Conservation (phyloP, 1,284 basidiomycete genomes). For the Ustilago xerochloae region DNA sequence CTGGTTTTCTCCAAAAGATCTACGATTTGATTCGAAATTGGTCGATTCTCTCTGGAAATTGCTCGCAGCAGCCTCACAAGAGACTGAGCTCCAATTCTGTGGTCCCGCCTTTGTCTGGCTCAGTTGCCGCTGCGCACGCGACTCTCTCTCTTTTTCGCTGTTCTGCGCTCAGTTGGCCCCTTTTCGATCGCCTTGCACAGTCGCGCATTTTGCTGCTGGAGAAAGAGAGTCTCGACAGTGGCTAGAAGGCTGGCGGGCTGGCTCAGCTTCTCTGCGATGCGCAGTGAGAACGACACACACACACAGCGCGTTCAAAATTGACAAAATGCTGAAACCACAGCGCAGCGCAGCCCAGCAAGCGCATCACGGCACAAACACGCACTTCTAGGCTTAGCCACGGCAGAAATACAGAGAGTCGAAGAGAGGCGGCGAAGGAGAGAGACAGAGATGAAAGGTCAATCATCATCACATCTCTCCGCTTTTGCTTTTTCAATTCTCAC, state of each 20-base stretch:
- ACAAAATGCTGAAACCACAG: neutral
- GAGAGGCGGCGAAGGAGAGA: too few species aligned
- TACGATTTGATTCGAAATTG: too few species aligned
- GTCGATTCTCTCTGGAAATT: too few species aligned
- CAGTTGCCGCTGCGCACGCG: too few species aligned
- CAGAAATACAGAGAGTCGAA: too few species aligned
- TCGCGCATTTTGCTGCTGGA: slow-evolving; percentile 17
- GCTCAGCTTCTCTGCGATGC: neutral
- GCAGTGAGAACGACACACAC: neutral
- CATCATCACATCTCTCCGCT: neutral
- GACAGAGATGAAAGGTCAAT: too few species aligned
- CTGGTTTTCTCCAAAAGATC: too few species aligned
- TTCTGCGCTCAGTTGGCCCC: neutral
- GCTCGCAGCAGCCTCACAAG: too few species aligned
- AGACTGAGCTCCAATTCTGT: too few species aligned
- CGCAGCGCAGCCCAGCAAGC: neutral
- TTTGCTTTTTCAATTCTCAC: neutral
- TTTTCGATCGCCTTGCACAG: slow-evolving; percentile 27
- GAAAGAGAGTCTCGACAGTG: neutral
- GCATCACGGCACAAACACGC: neutral
- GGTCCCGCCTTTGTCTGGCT: too few species aligned
- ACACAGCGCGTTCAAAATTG: neutral
- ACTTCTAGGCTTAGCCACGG: slow-evolving; percentile 3
- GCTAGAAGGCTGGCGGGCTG: too few species aligned
- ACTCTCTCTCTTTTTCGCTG: too few species aligned